phyloP scores from a whole-genome alignment of 257 asterid species.

The Penstemon barbatus region DNA sequence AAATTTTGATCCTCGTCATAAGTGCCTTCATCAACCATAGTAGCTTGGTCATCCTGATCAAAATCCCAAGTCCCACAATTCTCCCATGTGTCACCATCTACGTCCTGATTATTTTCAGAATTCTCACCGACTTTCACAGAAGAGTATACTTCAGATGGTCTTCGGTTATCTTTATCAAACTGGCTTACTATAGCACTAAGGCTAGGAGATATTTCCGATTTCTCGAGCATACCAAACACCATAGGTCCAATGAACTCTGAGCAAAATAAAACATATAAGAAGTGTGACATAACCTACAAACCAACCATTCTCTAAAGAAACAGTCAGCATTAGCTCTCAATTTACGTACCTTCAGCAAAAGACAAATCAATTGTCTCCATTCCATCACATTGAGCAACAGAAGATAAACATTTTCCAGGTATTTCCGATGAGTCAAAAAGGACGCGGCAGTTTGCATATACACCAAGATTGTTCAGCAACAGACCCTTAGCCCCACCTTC shows the following conservation, averaged over 20 bases:
- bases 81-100: constrained; percentile 46
- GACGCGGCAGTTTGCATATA: constrained; percentile 82
- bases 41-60: constrained; percentile 67
- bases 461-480: constrained; percentile 89
- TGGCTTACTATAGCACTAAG: constrained; percentile 61
- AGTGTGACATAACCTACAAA: constrained; percentile 12
- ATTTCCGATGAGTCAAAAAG: constrained; percentile 88
- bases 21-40: constrained; percentile 54
- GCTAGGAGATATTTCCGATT: constrained; percentile 78
- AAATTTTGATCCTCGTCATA: constrained; percentile 49
- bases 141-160: constrained; percentile 52
- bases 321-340: constrained; percentile 25
- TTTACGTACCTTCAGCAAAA: constrained; percentile 75
- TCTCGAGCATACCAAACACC: constrained; percentile 60
- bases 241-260: constrained; percentile 73
- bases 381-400: constrained; percentile 36
- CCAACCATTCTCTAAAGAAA: constrained; percentile 11
- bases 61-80: constrained; percentile 57
- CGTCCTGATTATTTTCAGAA: constrained; percentile 35
- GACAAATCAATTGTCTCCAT: constrained; percentile 62
- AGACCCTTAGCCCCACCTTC: constrained; percentile 99
- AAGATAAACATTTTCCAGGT: constrained; percentile 70
- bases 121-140: constrained; percentile 45
- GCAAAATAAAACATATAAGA: constrained; percentile 21
- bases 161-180: constrained; percentile 60